A percentile compares a stretch with the other conserved stretches of the same genome.
Evolutionary conservation across 495 filamentous ascomycete species (phyloP).

Genomic region (Sporormia fimetaria): DNA sequence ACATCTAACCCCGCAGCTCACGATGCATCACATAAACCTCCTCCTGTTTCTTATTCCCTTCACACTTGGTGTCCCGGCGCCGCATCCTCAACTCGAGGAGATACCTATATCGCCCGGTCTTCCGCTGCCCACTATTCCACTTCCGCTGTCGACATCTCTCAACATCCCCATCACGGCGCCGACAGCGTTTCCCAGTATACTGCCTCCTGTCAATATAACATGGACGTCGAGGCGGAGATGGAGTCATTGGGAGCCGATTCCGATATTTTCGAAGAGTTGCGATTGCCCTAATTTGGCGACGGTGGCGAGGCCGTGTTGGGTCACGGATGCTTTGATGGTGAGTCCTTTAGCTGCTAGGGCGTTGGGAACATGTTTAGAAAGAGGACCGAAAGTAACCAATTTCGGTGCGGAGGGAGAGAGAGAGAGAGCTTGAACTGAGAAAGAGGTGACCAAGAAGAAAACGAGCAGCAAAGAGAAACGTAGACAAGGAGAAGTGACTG

Average conservation of each 20-base stretch:
- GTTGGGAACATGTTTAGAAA: too few species aligned
- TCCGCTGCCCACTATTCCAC: background rate
- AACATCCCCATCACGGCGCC: conserved; percentile 3
- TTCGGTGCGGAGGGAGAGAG: background rate
- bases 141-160: conserved; percentile 7
- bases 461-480: background rate
- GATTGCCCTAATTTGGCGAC: conserved; percentile 13
- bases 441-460: background rate
- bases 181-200: background rate
- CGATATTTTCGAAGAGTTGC: conserved; percentile 8
- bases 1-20: too few species aligned
- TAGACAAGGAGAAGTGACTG: background rate
- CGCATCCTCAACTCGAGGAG: too few species aligned
- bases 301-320: conserved; percentile 14
- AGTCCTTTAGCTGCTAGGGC: conserved; percentile 2
- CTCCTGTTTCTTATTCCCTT: too few species aligned
- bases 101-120: background rate
- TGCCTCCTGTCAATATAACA: background rate
- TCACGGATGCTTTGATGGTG: conserved; percentile 11
- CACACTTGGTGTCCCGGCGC: too few species aligned
- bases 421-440: background rate
- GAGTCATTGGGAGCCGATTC: conserved; percentile 14
- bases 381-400: background rate
- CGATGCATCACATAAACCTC: too few species aligned
- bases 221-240: conserved; percentile 4